Conservation (phyloP, 176 grass and related monocot species). For the Eragrostis curvula region DNA sequence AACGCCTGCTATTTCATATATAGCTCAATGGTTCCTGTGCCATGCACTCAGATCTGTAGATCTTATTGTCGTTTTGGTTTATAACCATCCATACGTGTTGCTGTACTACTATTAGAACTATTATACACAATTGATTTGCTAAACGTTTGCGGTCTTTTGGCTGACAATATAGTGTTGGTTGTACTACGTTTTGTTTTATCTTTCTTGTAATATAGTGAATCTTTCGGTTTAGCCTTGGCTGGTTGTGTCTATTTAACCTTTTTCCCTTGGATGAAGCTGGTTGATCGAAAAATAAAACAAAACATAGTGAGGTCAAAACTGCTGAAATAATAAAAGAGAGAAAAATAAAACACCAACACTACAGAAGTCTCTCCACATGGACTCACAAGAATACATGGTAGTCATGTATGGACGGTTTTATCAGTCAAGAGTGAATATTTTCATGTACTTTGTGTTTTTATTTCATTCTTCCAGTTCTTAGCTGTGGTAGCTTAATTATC, state of each 20-base stretch:
- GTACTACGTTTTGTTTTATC: no score
- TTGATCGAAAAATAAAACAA: neutral
- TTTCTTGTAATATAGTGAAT: slow-evolving; percentile 5
- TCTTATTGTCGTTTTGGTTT: neutral
- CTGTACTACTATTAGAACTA: neutral
- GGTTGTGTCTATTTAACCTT: neutral
- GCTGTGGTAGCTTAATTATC: neutral
- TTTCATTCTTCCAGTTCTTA: neutral
- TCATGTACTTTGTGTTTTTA: slow-evolving; percentile 8
- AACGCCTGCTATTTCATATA: neutral
- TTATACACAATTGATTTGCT: neutral
- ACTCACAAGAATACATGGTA: neutral
- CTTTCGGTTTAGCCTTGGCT: neutral
- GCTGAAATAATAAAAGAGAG: neutral
- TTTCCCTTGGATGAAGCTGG: slow-evolving; percentile 5
- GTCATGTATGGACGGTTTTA: neutral
- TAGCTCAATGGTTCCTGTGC: neutral
- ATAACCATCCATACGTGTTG: neutral
- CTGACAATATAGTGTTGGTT: neutral
- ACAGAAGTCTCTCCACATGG: neutral
- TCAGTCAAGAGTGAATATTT: neutral
- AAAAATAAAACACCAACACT: neutral
- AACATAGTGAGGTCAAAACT: neutral
- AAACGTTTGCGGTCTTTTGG: neutral
- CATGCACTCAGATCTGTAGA: neutral